These are phyloP conservation scores for Skeletonema marinoi DNA, from an alignment of 108 stramenopile genomes.

Conservation along the genomic window DNA sequence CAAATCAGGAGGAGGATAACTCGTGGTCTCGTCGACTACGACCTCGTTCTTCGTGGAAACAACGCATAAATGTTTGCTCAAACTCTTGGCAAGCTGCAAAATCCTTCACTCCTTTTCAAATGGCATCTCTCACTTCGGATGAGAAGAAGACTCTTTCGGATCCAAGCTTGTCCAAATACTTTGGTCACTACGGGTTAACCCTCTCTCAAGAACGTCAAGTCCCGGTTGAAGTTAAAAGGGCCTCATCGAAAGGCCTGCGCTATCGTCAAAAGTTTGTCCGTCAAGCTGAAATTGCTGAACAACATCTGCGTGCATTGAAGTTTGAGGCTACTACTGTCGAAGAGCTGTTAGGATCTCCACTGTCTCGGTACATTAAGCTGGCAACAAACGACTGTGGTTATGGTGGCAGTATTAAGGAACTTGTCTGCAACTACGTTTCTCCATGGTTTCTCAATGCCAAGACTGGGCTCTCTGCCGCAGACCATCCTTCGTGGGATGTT, in stretches of 20 bases:
- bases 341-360: not conserved
- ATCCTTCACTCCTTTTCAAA: too few relatives aligned
- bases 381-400: not conserved
- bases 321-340: not conserved
- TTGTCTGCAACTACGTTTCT: not conserved
- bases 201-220: too few relatives aligned
- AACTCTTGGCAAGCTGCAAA: too few relatives aligned
- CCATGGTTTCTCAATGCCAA: not conserved
- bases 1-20: too few relatives aligned
- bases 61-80: too few relatives aligned
- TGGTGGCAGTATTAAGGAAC: not conserved
- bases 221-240: too few relatives aligned
- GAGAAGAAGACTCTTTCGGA: too few relatives aligned
- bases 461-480: not conserved
- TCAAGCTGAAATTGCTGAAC: not conserved
- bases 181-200: too few relatives aligned
- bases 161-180: too few relatives aligned
- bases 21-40: too few relatives aligned
- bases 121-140: too few relatives aligned
- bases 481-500: constrained; percentile 39
- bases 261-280: not conserved
- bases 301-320: not conserved
- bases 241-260: not conserved
- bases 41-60: too few relatives aligned
- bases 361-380: not conserved